phyloP scores from a whole-genome alignment of 352 stramenopile species.

The Globisporangium uncinulatum region DNA sequence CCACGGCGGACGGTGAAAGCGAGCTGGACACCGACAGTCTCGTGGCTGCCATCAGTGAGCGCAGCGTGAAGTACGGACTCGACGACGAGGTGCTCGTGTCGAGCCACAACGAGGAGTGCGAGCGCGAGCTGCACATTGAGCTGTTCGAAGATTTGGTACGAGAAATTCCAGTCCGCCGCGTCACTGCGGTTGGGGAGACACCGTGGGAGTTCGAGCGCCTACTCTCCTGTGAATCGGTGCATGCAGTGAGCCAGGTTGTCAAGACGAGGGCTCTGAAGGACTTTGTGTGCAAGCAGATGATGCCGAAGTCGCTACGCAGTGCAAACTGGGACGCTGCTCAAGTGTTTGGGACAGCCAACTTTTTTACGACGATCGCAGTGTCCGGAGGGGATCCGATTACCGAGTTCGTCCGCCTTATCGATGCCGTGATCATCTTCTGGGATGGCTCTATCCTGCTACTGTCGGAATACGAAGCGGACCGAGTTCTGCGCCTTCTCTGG shows the following conservation, averaged over 20 bases:
- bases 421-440: conserved; percentile 33
- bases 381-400: conserved; percentile 5
- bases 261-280: background rate
- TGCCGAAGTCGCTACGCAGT: conserved; percentile 12
- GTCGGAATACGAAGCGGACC: conserved; percentile 6
- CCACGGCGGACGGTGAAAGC: background rate
- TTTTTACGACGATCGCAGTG: conserved; percentile 23
- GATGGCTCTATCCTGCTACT: conserved; percentile 17
- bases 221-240: conserved; percentile 7
- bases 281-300: background rate
- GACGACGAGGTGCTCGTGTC: conserved; percentile 39
- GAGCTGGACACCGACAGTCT: background rate
- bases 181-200: conserved; percentile 9
- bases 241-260: background rate
- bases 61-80: conserved; percentile 20
- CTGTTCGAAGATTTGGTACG: conserved; percentile 23
- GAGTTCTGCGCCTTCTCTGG: background rate
- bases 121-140: conserved; percentile 53
- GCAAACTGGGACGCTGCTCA: conserved; percentile 16
- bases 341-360: conserved; percentile 38
- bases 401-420: conserved; percentile 25
- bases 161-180: too few species aligned
- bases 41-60: conserved; percentile 15
- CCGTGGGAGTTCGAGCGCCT: conserved; percentile 16
- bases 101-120: conserved; percentile 41